Conservation (phyloP, 2,329 filamentous ascomycete genomes). For the Daldinia sp. region DNA sequence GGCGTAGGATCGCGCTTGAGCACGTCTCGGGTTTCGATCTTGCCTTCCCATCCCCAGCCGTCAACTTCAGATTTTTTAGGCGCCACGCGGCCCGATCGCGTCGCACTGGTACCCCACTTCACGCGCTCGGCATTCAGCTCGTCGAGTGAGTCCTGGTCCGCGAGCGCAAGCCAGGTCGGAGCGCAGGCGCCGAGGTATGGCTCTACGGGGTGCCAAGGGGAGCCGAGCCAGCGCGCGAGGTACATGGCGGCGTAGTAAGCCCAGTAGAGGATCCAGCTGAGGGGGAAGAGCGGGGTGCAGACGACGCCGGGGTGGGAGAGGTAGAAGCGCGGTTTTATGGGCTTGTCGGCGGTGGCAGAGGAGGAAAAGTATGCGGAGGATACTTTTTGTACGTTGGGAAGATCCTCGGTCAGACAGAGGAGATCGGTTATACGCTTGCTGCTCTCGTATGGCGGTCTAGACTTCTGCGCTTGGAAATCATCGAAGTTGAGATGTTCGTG, state of each 20-base stretch:
- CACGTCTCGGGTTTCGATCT: conserved; percentile 61
- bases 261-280: conserved; percentile 76
- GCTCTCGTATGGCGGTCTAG: conserved; percentile 79
- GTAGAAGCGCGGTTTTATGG: conserved; percentile 74
- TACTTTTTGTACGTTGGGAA: conserved; percentile 72
- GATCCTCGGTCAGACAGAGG: conserved; percentile 77
- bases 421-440: conserved; percentile 90
- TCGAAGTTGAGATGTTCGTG: conserved; percentile 66
- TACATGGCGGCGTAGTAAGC: conserved; percentile 77
- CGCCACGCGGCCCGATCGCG: conserved; percentile 67
- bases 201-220: conserved; percentile 86
- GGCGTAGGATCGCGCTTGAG: conserved; percentile 55
- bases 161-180: conserved; percentile 82
- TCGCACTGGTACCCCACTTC: conserved; percentile 88
- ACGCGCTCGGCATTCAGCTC: conserved; percentile 63
- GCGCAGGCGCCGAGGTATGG: conserved; percentile 82
- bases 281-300: conserved; percentile 81
- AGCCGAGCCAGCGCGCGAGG: conserved; percentile 81
- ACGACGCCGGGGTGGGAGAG: conserved; percentile 89
- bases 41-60: conserved; percentile 83
- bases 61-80: conserved; percentile 85
- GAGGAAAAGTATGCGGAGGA: conserved; percentile 68
- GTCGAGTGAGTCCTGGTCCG: conserved; percentile 72
- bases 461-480: conserved; percentile 81
- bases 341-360: conserved; percentile 36